Base-by-base conservation (phyloP, 108 stramenopile species). In the Chaetoceros tenuissimus region DNA sequence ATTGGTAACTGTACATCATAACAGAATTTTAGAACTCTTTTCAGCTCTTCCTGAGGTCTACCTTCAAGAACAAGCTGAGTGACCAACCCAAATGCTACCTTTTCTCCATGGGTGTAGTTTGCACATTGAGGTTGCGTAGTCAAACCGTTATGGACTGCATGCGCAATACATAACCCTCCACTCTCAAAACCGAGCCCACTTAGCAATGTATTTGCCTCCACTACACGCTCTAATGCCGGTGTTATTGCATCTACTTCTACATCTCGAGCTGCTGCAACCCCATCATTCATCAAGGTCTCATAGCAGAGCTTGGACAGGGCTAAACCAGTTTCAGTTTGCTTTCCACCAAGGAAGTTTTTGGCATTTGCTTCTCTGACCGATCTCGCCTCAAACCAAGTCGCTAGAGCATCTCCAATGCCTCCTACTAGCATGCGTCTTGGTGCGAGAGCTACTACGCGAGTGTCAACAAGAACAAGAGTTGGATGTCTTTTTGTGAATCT, bases 141-240 rank as follows among this genome's bases (percentile, higher is more conserved):
- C 5, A 54, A 19, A 3, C 53, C 53, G 29, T 54, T 54, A 21
- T 54, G 53, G 13, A 54, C 53, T 10, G 53, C 8, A 28, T 54
- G 53, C 13, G 53, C 53, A 21, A 27, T 13, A 13, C 53, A 27
- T 10, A 54, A 19, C 7, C 53, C 53, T 13, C 28, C 53, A 3
- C 27, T 28, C 26, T 54, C 53, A 30, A 54, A 54, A 18, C 53
- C 53, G 5, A 54, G 13, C 10, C 53, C 53, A 30, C 53, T 54
- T 10, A 54, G 10, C 10, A 54, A 28, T 3, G 53, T 54, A 28
- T 54, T 54, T 13, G 53, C 53, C 21, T 54, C 53, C 17, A 54
- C 53, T 24, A 54, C 53, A 28, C 28, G 53, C 26, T 54, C 53
- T 3, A 54, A 19, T 5, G 53, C 53, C 7, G 53, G 53, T 29